These are phyloP conservation scores for Mycena vulgaris DNA, from an alignment of 768 basidiomycete species.

Conservation along the genomic window DNA sequence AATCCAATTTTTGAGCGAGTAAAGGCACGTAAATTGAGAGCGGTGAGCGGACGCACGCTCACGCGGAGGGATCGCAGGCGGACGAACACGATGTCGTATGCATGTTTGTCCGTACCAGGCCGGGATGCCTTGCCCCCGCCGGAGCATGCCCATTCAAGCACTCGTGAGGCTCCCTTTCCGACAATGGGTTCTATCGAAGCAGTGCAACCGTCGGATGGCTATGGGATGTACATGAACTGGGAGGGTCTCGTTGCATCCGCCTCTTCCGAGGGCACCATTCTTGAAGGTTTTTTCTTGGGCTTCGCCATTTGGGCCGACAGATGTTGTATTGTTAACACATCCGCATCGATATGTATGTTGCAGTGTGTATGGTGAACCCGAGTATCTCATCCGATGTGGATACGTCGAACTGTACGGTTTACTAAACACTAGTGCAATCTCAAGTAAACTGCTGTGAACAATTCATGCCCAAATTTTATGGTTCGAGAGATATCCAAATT, in stretches of 20 bases:
- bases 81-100: constrained; percentile 28
- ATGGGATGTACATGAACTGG: neutral
- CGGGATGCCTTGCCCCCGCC: constrained; percentile 22
- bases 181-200: neutral
- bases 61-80: neutral
- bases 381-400: no score
- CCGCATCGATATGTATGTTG: no score
- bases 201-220: neutral
- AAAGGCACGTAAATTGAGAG: neutral
- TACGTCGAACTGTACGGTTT: no score
- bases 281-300: no score
- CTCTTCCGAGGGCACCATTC: no score
- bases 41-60: no score
- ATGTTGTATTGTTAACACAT: no score
- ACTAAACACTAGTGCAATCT: no score
- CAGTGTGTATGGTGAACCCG: no score
- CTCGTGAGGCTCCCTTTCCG: neutral
- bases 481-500: constrained; percentile 12
- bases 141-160: constrained; percentile 24
- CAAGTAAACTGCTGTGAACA: no score
- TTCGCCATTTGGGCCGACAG: no score
- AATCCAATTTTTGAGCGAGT: constrained; percentile 24
- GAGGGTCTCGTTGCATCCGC: no score
- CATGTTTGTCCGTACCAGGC: constrained; percentile 24
- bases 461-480: neutral